phyloP scores from a whole-genome alignment of 1,139 yeast genomes.

The Lodderomyces pseudojiufengensis region DNA sequence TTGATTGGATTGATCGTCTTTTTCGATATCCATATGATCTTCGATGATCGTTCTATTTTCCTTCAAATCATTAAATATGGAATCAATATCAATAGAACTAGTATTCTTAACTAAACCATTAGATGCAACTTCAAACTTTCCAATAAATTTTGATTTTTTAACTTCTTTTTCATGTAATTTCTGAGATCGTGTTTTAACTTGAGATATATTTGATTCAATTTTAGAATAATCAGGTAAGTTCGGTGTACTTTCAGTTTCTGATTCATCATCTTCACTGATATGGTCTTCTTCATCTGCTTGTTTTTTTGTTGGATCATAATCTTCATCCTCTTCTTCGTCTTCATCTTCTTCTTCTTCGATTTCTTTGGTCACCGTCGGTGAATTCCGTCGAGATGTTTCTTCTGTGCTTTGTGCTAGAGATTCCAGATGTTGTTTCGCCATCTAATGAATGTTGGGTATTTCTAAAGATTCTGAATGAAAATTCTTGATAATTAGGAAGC shows the following conservation, averaged over 20 bases:
- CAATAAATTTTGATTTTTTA: constrained; percentile 13
- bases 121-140: constrained; percentile 18
- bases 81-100: constrained; percentile 32
- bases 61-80: constrained; percentile 31
- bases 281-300: constrained; percentile 13
- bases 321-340: constrained; percentile 15
- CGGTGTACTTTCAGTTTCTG: constrained; percentile 44
- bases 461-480: no score
- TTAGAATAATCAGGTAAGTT: constrained; percentile 34
- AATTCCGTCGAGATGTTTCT: no score
- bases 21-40: no score
- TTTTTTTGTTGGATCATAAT: constrained; percentile 14
- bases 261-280: constrained; percentile 38
- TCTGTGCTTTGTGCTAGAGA: no score
- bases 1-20: no score
- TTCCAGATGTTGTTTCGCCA: no score
- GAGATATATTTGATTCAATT: constrained; percentile 30
- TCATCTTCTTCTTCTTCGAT: constrained; percentile 12
- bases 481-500: no score
- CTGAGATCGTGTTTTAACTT: constrained; percentile 40
- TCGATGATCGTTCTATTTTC: constrained; percentile 25
- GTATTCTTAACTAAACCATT: constrained; percentile 28
- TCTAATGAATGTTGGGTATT: no score
- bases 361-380: no score
- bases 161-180: constrained; percentile 17